phyloP scores from a whole-genome alignment of 177 flowering plant genomes.

The Telopea speciosissima region DNA sequence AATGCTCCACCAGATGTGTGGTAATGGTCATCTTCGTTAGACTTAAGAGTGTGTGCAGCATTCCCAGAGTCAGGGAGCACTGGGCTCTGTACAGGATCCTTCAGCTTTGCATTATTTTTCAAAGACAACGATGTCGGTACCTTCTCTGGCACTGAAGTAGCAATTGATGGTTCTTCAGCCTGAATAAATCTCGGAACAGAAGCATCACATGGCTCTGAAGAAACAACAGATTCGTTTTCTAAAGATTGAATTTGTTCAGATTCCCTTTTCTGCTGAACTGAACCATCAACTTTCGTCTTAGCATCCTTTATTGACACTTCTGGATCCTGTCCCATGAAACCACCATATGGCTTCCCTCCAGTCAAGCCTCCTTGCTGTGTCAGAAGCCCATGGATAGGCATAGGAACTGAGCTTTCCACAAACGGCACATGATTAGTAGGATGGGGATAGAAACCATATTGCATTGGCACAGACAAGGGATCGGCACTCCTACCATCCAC shows the following conservation, averaged over 20 bases:
- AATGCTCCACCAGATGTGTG: slow-evolving; percentile 21
- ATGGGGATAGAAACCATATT: slow-evolving; percentile 22
- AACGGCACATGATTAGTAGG: slow-evolving; percentile 22
- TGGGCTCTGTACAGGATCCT: slow-evolving; percentile 23
- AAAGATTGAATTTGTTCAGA: slow-evolving; percentile 18
- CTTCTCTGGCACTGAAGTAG: slow-evolving; percentile 20
- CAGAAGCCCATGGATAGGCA: slow-evolving; percentile 21
- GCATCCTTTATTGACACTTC: slow-evolving; percentile 22
- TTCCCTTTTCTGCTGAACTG: slow-evolving; percentile 23
- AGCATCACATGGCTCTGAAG: slow-evolving; percentile 28
- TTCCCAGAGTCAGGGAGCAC: slow-evolving; percentile 18
- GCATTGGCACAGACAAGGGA: slow-evolving; percentile 19
- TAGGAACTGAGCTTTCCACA: slow-evolving; percentile 20
- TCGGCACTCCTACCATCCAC: slow-evolving; percentile 8
- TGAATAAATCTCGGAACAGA: slow-evolving; percentile 16
- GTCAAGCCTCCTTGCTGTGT: slow-evolving; percentile 25
- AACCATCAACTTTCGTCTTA: slow-evolving; percentile 29
- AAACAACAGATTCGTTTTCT: slow-evolving; percentile 22
- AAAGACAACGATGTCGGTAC: slow-evolving; percentile 21
- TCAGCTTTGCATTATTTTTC: slow-evolving; percentile 26
- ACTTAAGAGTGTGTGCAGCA: slow-evolving; percentile 23
- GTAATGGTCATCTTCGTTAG: slow-evolving; percentile 25
- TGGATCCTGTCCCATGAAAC: slow-evolving; percentile 18
- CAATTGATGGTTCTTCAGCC: slow-evolving; percentile 23
- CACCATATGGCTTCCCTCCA: slow-evolving; percentile 29